Evolutionary conservation across 129 eudicot genomes (phyloP).

Genomic region (Pseudognaphalium luteoalbum): DNA sequence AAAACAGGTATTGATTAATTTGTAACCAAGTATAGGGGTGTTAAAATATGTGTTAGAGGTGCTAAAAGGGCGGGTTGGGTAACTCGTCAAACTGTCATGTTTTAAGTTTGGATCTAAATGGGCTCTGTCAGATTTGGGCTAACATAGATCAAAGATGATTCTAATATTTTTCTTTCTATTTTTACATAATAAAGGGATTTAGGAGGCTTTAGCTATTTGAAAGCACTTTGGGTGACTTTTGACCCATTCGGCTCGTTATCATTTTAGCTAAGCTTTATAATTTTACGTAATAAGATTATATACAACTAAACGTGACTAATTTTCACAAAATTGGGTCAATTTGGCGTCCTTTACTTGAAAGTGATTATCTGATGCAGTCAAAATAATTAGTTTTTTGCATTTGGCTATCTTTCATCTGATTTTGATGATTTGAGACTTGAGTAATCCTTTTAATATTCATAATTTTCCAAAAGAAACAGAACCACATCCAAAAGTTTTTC

Average conservation of each 20-base stretch:
- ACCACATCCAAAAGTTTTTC: neutral
- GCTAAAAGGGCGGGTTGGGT: constrained; percentile 8
- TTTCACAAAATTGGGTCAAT: neutral
- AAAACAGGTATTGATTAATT: constrained; percentile 55
- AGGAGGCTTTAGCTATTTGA: neutral
- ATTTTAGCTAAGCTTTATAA: neutral
- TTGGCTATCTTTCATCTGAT: neutral
- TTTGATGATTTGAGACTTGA: neutral
- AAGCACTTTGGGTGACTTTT: neutral
- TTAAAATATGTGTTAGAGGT: constrained; percentile 5
- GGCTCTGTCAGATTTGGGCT: neutral
- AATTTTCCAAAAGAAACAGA: neutral
- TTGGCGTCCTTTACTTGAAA: neutral
- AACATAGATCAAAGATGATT: neutral
- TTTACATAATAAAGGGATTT: neutral
- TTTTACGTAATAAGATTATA: neutral
- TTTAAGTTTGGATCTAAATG: neutral
- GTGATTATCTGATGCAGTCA: neutral
- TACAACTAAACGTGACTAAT: neutral
- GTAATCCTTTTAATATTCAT: neutral
- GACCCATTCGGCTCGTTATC: neutral
- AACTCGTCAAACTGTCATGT: neutral
- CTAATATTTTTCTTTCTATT: neutral
- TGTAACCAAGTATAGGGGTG: neutral
- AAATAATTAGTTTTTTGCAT: neutral